Conservation (phyloP, 2,329 filamentous ascomycete genomes). For the Colletotrichum camelliae region DNA sequence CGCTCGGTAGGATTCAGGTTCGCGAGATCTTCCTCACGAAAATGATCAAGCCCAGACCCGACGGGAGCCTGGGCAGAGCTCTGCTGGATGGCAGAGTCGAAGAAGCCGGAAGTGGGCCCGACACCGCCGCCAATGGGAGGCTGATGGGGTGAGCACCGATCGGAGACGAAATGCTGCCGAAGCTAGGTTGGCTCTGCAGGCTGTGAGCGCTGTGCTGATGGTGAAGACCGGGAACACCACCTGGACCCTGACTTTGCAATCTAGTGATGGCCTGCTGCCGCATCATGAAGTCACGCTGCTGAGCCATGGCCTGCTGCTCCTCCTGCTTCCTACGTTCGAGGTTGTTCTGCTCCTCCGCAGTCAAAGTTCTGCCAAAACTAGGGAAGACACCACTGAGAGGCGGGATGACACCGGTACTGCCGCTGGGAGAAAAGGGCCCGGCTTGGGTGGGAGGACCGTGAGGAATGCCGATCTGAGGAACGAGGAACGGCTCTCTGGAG, state of each 20-base stretch:
- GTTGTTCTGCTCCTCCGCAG: conserved; percentile 97
- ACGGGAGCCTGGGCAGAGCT: conserved; percentile 41
- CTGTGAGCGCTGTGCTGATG: conserved; percentile 96
- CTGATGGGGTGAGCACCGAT: conserved; percentile 60
- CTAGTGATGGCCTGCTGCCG: conserved; percentile 82
- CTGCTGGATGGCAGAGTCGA: conserved; percentile 61
- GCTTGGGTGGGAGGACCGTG: conserved; percentile 70
- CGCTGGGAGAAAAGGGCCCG: conserved; percentile 53
- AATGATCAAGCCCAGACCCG: conserved; percentile 48
- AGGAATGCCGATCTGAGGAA: conserved; percentile 94
- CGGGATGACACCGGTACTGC: conserved; percentile 72
- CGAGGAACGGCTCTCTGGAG: conserved; percentile 94
- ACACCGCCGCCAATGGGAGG: conserved; percentile 53
- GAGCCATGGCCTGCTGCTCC: conserved; percentile 95
- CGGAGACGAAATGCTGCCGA: conserved; percentile 92
- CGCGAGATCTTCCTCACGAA: conserved; percentile 77
- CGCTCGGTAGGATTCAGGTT: conserved; percentile 63
- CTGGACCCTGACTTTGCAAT: conserved; percentile 23
- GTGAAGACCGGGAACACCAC: conserved; percentile 61
- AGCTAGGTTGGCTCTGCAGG: conserved; percentile 95
- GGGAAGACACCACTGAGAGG: conserved; percentile 94
- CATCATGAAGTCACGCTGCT: conserved; percentile 91
- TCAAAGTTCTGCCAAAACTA: conserved; percentile 94
- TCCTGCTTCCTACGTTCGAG: conserved; percentile 96
- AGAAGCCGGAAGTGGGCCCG: conserved; percentile 70